A percentile compares a stretch with the other conserved stretches of the same genome.
Conservation (phyloP, 1,284 basidiomycete species). For the Leccinum griseonigrum region DNA sequence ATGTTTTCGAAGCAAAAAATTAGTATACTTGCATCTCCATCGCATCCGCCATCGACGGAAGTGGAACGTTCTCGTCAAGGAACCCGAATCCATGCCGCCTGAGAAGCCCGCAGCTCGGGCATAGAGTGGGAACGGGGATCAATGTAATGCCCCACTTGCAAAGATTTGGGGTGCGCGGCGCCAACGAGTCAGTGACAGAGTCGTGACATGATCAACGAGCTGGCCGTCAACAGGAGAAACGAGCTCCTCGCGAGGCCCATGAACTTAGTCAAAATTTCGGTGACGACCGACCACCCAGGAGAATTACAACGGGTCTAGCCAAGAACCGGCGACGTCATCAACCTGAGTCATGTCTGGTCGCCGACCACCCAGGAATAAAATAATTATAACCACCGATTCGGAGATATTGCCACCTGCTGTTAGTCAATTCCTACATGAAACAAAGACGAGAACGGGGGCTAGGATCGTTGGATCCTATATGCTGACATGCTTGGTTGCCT, state of each 20-base stretch:
- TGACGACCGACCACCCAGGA: background rate
- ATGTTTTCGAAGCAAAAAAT: background rate
- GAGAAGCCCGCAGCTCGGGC: conserved; percentile 17
- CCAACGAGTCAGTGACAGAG: background rate
- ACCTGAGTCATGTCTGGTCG: background rate
- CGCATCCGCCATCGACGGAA: conserved; percentile 32
- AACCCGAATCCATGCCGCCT: conserved; percentile 6
- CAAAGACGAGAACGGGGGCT: background rate
- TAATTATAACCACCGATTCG: background rate
- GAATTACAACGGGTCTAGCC: background rate
- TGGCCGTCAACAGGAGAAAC: background rate
- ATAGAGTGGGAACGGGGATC: conserved; percentile 20
- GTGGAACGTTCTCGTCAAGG: conserved; percentile 6
- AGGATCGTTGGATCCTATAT: background rate
- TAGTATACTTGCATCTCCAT: conserved; percentile 14
- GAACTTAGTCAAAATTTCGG: background rate
- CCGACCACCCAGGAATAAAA: background rate
- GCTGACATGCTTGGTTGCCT: background rate
- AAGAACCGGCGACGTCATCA: background rate
- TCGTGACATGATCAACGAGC: conserved; percentile 1
- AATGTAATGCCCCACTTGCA: conserved; percentile 6
- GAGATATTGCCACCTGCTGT: background rate
- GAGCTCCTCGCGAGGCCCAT: background rate
- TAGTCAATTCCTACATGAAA: background rate
- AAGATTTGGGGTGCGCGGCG: background rate